Percentiles rank a stretch among this genome's conserved stretches.
Conservation (phyloP, 2,329 filamentous ascomycete species). For the Colletotrichum tropicale region DNA sequence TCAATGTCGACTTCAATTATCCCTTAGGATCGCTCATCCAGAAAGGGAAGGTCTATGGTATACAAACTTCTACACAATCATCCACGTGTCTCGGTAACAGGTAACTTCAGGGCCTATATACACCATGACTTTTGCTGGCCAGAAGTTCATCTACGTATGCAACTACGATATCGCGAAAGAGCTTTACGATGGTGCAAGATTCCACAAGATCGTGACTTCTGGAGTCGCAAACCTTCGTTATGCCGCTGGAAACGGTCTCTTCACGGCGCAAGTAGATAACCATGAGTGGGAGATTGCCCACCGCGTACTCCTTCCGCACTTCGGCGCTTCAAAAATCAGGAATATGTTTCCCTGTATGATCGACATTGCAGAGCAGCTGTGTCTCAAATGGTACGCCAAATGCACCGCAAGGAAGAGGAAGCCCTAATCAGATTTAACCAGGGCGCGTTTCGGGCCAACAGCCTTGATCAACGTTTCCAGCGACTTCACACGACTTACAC, state of each 20-base stretch:
- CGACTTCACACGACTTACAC: background rate
- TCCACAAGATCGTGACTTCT: background rate
- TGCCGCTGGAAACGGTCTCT: background rate
- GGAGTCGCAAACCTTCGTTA: background rate
- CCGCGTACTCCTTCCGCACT: background rate
- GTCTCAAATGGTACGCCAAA: background rate
- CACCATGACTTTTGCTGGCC: background rate
- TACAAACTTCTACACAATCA: background rate
- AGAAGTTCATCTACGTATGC: background rate
- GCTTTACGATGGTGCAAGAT: background rate
- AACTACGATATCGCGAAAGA: background rate
- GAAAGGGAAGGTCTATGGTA: background rate
- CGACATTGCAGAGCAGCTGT: background rate
- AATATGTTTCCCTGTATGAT: background rate
- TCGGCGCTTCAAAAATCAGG: background rate
- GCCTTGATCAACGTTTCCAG: background rate
- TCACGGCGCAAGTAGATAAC: background rate
- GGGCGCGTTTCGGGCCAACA: background rate
- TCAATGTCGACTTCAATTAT: background rate
- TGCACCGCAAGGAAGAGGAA: background rate
- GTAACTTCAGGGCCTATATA: background rate
- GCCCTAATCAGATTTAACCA: background rate
- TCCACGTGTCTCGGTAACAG: background rate
- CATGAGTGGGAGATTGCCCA: background rate
- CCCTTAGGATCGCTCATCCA: background rate